Base-by-base conservation (phyloP, 345 rosid species). In the Gossypium australe region DNA sequence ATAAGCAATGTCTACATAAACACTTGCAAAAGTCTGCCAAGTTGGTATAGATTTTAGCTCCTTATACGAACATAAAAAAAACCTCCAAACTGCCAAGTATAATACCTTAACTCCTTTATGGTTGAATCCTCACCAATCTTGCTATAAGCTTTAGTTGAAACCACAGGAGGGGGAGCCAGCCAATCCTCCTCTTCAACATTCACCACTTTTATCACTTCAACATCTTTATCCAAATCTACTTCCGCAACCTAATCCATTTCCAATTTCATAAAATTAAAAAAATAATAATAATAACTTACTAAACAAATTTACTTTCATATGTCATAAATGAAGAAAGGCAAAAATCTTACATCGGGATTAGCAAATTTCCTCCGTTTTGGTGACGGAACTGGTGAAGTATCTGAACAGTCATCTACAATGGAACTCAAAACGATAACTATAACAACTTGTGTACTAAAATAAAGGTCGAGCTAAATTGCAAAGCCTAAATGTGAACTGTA, bases 111-210 rank as follows among this genome's bases (percentile, higher is more conserved):
- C 64, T 85, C 88, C 79, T 82, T 89, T 55, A 91, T 78, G 17
- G 90, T 85, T 1, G 92, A 81, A 78, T 88, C 85, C 83, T 88
- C 97, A 79, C 34, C 75, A 2, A 83, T 66, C 49, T 60, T 74
- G 53, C 81, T 81, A 44, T 13, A 67, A 61, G 45, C 66, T 16
- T 82, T 71, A 3, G 73, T 38, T 22, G 74, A 47, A 78, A 79
- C 80, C 74, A 85, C 82, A 4, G 94, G 92, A 0, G 92, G 91
- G 61, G 92, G 91, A 82, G 84, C 86, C 75, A 91, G 76, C 94
- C 92, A 91, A 77, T 91, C 97, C 7, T 91, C 97, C 58, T 91
- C 89, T 13, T 74, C 72, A 11, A 44, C 18, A 48, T 80, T 55
- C 63, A 67, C 79, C 20, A 83, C 75, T 64, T 81, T 63, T 47